Percentiles rank a stretch among this genome's conserved stretches.
These are phyloP conservation scores for Sclerotinia subarctica DNA, from an alignment of 2,329 filamentous ascomycete genomes.

Conservation along the genomic window DNA sequence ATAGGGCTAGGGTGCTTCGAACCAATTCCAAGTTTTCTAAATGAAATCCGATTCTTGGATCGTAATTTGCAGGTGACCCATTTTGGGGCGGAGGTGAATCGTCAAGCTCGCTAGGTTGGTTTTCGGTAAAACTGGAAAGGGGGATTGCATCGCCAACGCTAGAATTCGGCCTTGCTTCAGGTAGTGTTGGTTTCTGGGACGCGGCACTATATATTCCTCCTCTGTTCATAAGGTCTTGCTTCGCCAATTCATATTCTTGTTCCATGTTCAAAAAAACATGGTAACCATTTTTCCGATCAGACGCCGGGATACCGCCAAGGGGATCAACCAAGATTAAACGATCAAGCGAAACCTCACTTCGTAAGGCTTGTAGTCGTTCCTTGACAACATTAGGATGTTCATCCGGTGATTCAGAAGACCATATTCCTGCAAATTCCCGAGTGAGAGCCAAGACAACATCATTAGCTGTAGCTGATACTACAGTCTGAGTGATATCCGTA, in stretches of 20 bases:
- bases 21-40: slow-evolving; percentile 72
- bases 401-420: slow-evolving; percentile 39
- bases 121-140: slow-evolving; percentile 44
- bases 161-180: slow-evolving; percentile 16
- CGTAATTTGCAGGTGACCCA: slow-evolving; percentile 15
- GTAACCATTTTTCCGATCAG: slow-evolving; percentile 56
- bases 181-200: neutral
- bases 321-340: slow-evolving; percentile 86
- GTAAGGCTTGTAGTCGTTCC: slow-evolving; percentile 42
- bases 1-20: slow-evolving; percentile 64
- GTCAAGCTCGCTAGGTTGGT: slow-evolving; percentile 25
- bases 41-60: slow-evolving; percentile 45
- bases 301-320: slow-evolving; percentile 76
- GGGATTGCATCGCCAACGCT: slow-evolving; percentile 42
- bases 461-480: slow-evolving; percentile 50
- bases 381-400: slow-evolving; percentile 44
- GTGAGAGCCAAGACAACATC: slow-evolving; percentile 75
- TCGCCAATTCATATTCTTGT: slow-evolving; percentile 75
- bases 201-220: neutral
- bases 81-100: neutral
- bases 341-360: slow-evolving; percentile 65
- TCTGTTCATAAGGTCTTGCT: slow-evolving; percentile 51
- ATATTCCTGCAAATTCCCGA: slow-evolving; percentile 68
- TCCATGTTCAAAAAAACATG: slow-evolving; percentile 92
- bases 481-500: slow-evolving; percentile 47